Base-by-base conservation (phyloP, 306 rosid species). In the Pterocarpus macrocarpus region DNA sequence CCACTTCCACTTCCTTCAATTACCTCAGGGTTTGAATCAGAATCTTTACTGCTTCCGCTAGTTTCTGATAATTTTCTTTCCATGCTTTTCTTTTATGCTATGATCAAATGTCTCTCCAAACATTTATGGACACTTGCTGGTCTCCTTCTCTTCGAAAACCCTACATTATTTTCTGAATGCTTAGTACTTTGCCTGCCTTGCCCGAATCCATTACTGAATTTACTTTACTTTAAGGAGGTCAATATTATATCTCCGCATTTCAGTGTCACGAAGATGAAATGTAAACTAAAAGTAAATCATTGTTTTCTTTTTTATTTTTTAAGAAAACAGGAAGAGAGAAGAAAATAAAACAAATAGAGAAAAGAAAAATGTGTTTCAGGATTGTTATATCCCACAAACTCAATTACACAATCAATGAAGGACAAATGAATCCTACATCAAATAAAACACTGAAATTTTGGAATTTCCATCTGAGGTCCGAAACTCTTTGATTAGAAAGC, bases 131-230 rank as follows among this genome's bases (percentile, higher is more conserved):
- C 61, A 57, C 80, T 71, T 83, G 65, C 64, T 58, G 43, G 63
- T 82, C 81, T 79, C 81, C 7, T 74, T 78, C 17, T 80, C 77
- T 80, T 79, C 77, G 47, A 70, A 5, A 62, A 74, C 33, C 75
- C 81, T 85, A 70, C 80, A 64, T 14, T 15, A 76, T 63, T 69
- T 68, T 64, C 82, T 35, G 45, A 61, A 59, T 61, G 47, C 17
- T 71, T 47, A 78, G 73, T 71, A 39, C 64, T 44, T 81, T 5
- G 12, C 32, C 45, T 71, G 38, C 71, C 62, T 67, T 64, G 65
- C 64, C 80, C 67, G 68, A 77, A 67, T 87, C 75, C 77, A 79
- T 66, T 32, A 41, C 84, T 74, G 73, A 58, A 77, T 76, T 75
- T 49, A 57, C 49, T 32, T 15, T 45, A 56, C 12, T 71, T 61